These are phyloP conservation scores for Aspergillus sclerotialis DNA, from an alignment of 2,329 filamentous ascomycete species.

Conservation along the genomic window DNA sequence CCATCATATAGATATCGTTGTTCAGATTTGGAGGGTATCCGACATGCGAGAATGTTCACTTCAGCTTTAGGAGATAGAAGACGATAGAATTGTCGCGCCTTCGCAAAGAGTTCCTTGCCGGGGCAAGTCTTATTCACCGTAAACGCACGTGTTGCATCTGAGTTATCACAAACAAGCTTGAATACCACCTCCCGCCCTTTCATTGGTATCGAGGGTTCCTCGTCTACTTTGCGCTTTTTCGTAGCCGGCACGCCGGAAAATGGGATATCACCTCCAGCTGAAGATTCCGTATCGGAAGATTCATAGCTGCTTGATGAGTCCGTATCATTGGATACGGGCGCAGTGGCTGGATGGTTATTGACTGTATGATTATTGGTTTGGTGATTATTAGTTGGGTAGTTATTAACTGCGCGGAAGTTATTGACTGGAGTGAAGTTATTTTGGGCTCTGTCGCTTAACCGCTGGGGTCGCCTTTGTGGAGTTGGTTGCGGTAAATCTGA, in stretches of 20 bases:
- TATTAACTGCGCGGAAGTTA: background rate
- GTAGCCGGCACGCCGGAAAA: too few species aligned
- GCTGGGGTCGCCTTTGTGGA: background rate
- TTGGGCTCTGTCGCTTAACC: background rate
- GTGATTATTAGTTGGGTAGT: background rate
- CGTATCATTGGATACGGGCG: background rate
- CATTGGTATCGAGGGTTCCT: background rate
- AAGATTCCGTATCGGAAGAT: background rate
- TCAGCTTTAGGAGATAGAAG: constrained; percentile 5
- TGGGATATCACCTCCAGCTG: too few species aligned
- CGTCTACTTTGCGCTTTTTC: background rate
- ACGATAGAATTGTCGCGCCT: constrained; percentile 13
- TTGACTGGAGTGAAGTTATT: too few species aligned
- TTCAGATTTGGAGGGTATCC: constrained; percentile 5
- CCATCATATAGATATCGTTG: constrained; percentile 15
- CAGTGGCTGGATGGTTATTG: background rate
- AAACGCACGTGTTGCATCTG: constrained; percentile 9
- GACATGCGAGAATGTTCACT: constrained; percentile 10
- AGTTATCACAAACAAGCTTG: constrained; percentile 11
- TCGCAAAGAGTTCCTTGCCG: constrained; percentile 12
- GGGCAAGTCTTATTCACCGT: constrained; percentile 9
- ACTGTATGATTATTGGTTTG: background rate
- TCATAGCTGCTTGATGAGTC: background rate
- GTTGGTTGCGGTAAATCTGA: background rate
- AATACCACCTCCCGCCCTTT: constrained; percentile 6